Base-by-base conservation (phyloP, 2,329 filamentous ascomycete genomes). In the Hymenoscyphus repandus region DNA sequence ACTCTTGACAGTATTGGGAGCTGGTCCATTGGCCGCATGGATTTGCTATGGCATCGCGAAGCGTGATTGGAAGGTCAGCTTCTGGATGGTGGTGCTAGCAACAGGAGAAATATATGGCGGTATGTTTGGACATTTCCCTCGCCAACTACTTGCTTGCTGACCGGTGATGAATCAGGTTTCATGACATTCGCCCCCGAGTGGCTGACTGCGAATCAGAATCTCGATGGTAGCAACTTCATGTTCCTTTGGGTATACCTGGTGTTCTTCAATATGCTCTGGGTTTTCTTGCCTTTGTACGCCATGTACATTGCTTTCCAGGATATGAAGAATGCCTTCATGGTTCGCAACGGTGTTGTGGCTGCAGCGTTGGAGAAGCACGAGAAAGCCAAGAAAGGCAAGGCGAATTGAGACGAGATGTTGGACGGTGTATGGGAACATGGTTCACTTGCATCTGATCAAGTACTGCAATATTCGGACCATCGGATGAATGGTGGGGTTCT, bases 161-260 rank as follows among this genome's bases (percentile, higher is more conserved):
- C 17, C 31, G n/a, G 10, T 13, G 39, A 6, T 31, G 33, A 27
- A 30, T 45, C 36, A 80, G 79, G 82, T 15, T 86, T 82, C 69
- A 85, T 86, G 78, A 86, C 83, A 0, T 86, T 86, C 64, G 82
- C 78, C 66, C 83, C 83, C 11, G 83, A 86, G 68, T 86, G 83
- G 83, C 69, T 86, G 11, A 78, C 75, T 2, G 76, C 75, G 46
- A 85, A 76, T 63, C 63, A 74, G 56, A 84, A 83, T 62, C 75
- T 86, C 52, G 79, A 85, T 64, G 73, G 74, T 15, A 81, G 75
- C 69, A 86, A 85, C 68, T 84, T 79, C 59, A 83, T 86, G 80
- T 66, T 61, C 22, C 51, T 54, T 36, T 86, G 82, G 82, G 71
- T 85, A 12, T 86, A 85, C 58, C 69, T 86, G 13, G 72, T 83